Base-by-base conservation (phyloP, 352 stramenopile genomes). In the Phytophthora uliginosa region DNA sequence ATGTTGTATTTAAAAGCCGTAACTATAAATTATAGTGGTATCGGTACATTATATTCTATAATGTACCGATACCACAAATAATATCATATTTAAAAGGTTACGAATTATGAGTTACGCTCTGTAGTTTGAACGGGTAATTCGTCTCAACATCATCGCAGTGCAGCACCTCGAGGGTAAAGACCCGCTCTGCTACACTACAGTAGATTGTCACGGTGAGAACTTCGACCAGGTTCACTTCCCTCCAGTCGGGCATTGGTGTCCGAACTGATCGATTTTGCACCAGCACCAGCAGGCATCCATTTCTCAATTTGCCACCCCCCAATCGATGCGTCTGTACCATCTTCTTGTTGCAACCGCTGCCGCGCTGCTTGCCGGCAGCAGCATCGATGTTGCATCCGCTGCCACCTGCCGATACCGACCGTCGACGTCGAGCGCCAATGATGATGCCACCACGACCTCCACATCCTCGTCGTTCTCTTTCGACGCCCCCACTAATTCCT, bases 291-390 rank as follows among this genome's bases (percentile, higher is more conserved):
- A 53, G 20, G 15, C n/a, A 2, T 47, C 52, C 55, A 66, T 60
- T 66, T 18, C 26, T 58, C 18, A 9, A 61, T 66, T 60, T 53
- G 47, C 64, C 28, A 40, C 15, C n/a, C 53, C 33, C 55, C n/a
- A 6, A 45, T 6, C 34, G 13, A 71, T 71, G 64, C 47, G 55
- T 48, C 47, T 66, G 54, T 40, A 60, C 13, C 54, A 60, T 26
- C 7, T 66, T 33, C 17, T 65, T 1, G 55, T 65, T 22, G n/a
- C n/a, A n/a, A n/a, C n/a, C n/a, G n/a, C n/a, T n/a, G n/a, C n/a
- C n/a, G n/a, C n/a, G 10, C 51, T 71, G 24, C 55, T 71, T 26
- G 64, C 36, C 12, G 31, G 20, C 36, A 71, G 33, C 6, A 40
- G 13, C 36, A 65, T 18, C 57, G 36, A 71, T 47, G 40, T 62